Percentiles rank a stretch among this genome's conserved stretches.
Evolutionary conservation across 129 eudicot species (phyloP).

Genomic region (carrot (Daucus carota)): DH1_v3.0 NC_030382.2:41763501-41764000

Average conservation of each 20-base stretch:
- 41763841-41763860: background rate
- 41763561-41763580: no score
- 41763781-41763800: background rate
- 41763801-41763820: background rate
- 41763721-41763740: background rate
- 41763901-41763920: no score
- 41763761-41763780: conserved; percentile 1
- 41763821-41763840: background rate
- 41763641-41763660: background rate
- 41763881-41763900: no score
- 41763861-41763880: background rate
- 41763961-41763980: no score
- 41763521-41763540: background rate
- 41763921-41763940: no score
- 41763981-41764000: no score
- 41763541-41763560: conserved; percentile 1
- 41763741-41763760: background rate
- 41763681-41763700: conserved; percentile 2
- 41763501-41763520: no score
- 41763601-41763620: background rate
- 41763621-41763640: background rate
- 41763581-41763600: background rate
- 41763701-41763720: background rate
- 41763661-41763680: background rate
- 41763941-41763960: no score